Base-by-base conservation (phyloP, 1,139 yeast genomes). In the Cylindricascospora bacillispora region DNA sequence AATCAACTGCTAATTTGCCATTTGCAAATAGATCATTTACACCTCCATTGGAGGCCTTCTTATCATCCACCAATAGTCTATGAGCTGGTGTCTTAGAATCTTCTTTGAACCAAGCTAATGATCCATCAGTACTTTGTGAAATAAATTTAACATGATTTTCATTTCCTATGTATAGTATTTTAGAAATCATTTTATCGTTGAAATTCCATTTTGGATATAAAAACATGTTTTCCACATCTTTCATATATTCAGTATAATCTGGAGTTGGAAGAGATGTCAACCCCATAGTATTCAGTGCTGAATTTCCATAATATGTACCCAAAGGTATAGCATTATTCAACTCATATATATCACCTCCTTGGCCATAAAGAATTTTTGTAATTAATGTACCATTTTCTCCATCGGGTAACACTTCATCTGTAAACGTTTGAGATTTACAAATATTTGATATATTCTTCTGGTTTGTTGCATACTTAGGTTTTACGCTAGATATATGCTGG, bases 401-500 rank as follows among this genome's bases (percentile, higher is more conserved):
- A 27, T 48, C 38, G 10, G 48, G 43, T 3, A 37, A 34, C 9
- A 46, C 34, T 21, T 44, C 37, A 24, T 42, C 39, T 3, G 47
- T 38, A 28, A 52, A 52, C 3, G 23, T 16, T 6, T 26, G 9
- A 26, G 28, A 22, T 12, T 19, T 37, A 4, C 31, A 31, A 15
- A 29, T 28, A 10, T 20, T 22, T 13, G 24, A 23, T 6, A 22
- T 16, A 5, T 22, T 21, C 10, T 33, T 34, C n/a, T 22, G 22
- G n/a, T 14, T 26, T 4, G 35, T 22, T 3, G 36, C 15, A 24
- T 5, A 79, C 72, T 36, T 67, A 67, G 20, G 93, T 70, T 39
- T 82, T 70, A 43, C 83, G 67, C 38, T 81, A 62, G 53, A 82
- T 82, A 57, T 52, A 29, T 52, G 55, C 30, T 49, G 44, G 32